Conservation (phyloP, 1,139 yeast genomes). For the Yamadazyma mexicana region DNA sequence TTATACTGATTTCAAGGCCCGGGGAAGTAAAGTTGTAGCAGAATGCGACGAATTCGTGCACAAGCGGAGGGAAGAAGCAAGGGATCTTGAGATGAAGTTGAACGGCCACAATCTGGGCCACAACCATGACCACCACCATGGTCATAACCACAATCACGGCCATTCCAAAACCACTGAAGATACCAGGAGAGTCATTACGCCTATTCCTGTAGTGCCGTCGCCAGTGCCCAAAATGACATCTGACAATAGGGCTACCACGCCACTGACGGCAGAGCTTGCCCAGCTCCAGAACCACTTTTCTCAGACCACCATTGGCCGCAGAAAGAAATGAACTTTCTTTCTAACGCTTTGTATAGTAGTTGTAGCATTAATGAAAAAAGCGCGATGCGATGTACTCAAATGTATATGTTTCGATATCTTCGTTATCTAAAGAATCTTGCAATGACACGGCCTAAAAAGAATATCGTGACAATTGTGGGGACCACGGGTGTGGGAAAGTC, state of each 20-base stretch:
- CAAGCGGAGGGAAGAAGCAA: conserved; percentile 53
- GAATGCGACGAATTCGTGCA: conserved; percentile 59
- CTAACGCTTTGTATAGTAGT: too few species aligned
- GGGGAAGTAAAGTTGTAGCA: conserved; percentile 45
- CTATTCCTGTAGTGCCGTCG: conserved; percentile 17
- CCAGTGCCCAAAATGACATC: conserved; percentile 8
- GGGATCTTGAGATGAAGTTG: conserved; percentile 39
- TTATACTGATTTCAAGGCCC: conserved; percentile 60
- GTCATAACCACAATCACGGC: too few species aligned
- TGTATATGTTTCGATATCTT: conserved; percentile 16
- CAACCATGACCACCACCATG: too few species aligned
- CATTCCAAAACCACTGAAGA: too few species aligned
- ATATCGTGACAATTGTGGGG: conserved; percentile 76
- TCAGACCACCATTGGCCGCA: conserved; percentile 8
- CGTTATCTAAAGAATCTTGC: conserved; percentile 23
- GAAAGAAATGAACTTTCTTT: not conserved
- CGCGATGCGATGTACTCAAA: conserved; percentile 4
- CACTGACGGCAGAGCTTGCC: conserved; percentile 13
- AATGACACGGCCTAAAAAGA: conserved; percentile 32
- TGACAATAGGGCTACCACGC: conserved; percentile 6
- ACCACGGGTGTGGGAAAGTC: conserved; percentile 99
- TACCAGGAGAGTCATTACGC: conserved; percentile 13
- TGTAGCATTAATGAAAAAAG: not conserved
- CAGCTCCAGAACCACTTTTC: conserved; percentile 14
- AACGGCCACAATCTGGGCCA: conserved; percentile 3